phyloP scores from a whole-genome alignment of 345 rosid genomes.

The Murraya koenigii region DNA sequence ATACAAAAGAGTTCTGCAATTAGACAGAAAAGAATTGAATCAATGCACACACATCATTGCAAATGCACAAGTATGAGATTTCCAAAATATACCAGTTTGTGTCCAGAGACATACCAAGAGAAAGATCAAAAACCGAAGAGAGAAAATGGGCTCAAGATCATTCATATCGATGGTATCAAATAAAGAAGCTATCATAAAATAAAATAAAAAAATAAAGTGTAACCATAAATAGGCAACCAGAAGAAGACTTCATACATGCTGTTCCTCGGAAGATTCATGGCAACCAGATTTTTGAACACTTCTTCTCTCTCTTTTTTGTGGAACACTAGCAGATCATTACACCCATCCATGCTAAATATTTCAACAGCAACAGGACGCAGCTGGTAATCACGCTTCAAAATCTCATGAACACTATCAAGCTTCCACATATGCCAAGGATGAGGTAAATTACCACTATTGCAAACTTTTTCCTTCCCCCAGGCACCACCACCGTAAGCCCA shows the following conservation, averaged over 20 bases:
- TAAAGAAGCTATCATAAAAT: background rate
- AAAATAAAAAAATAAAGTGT: background rate
- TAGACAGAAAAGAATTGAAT: no score
- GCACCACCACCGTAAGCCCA: constrained; percentile 99
- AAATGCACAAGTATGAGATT: background rate
- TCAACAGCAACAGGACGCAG: constrained; percentile 98
- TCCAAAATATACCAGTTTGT: background rate
- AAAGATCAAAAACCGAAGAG: background rate
- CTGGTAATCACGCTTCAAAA: constrained; percentile 98
- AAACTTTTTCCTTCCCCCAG: constrained; percentile 95
- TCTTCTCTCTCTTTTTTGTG: constrained; percentile 99
- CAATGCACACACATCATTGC: background rate
- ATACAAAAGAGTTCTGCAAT: background rate
- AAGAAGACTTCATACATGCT: constrained; percentile 65
- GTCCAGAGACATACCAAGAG: background rate
- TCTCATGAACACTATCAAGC: constrained; percentile 89
- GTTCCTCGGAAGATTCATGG: constrained; percentile 95
- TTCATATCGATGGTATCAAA: background rate
- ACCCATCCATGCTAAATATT: constrained; percentile 99
- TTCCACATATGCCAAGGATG: constrained; percentile 99
- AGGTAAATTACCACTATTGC: constrained; percentile 72
- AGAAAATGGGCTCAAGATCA: background rate
- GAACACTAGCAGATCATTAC: constrained; percentile 93
- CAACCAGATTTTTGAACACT: constrained; percentile 89
- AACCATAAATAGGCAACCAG: constrained; percentile 5